Base-by-base conservation (phyloP, 441 rosid genomes). In the Eutrema salsugineum region DNA sequence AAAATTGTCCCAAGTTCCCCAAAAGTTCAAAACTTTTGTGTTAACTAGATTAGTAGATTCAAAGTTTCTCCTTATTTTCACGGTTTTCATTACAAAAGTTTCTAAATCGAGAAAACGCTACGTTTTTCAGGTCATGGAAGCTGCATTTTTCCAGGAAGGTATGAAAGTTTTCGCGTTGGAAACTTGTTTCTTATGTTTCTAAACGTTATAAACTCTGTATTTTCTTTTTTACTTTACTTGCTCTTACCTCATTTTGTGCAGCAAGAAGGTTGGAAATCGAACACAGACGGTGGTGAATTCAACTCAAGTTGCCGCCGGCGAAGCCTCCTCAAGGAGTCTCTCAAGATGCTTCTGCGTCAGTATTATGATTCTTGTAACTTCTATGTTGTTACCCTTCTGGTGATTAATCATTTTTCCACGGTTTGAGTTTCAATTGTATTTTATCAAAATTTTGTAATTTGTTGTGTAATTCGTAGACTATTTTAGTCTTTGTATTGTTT, bases 91-190 rank as follows among this genome's bases (percentile, higher is more conserved):
- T 16, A 32, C n/a, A 11, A 4, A 47, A 59, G 28, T 43, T 27
- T 78, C 19, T 66, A 70, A 75, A 51, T 58, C 32, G 0, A 57
- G 50, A 73, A 60, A 65, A 71, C 70, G 56, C 16, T 77, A 30
- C 75, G 72, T 88, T 81, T 88, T 81, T 24, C 91, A 94, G 99
- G 98, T 84, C 98, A 86, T 76, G 97, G 91, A 71, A 86, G 82
- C 83, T 94, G 99, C 87, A 77, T 86, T 76, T 94, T 92, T 84
- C 96, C 93, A 10, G 99, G 99, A 82, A 94, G 99, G 99, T 94
- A 79, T 78, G 82, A 38, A 55, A 27, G 11, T 17, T 44, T 11
- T 72, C n/a, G 11, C 19, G 27, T 20, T 36, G 1, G 8, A 5
- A 59, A 33, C 61, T 27, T 4, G 6, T 56, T 38, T 11, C 5